Conservation (phyloP, 2,329 filamentous ascomycete genomes). For the Trichoderma lentiforme region DNA sequence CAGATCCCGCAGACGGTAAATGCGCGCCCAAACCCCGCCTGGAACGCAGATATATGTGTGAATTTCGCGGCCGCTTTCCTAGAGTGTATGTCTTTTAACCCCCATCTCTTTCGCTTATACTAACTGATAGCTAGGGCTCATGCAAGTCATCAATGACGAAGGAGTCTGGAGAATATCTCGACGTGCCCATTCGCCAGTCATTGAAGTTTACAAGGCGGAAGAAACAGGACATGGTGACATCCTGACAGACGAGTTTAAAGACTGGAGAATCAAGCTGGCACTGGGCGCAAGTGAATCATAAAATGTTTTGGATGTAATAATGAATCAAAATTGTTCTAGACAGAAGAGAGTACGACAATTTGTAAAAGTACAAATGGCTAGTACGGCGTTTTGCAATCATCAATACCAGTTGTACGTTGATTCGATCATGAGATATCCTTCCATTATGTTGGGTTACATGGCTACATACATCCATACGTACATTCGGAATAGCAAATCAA, state of each 20-base stretch:
- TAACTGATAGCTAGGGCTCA: conserved; percentile 51
- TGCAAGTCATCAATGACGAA: conserved; percentile 60
- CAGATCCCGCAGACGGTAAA: conserved; percentile 74
- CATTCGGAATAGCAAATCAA: neutral
- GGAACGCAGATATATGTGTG: conserved; percentile 93
- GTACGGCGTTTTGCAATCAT: neutral
- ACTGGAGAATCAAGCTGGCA: conserved; percentile 63
- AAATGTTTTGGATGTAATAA: neutral
- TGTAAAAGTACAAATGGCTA: neutral
- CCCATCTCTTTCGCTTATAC: neutral
- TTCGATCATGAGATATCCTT: neutral
- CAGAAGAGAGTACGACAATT: neutral
- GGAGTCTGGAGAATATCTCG: conserved; percentile 81
- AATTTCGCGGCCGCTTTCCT: conserved; percentile 81
- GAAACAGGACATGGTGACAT: conserved; percentile 74
- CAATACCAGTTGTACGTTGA: neutral
- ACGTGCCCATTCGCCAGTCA: conserved; percentile 55
- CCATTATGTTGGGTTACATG: neutral
- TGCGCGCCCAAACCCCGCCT: conserved; percentile 61
- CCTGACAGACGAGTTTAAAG: conserved; percentile 71
- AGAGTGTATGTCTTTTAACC: conserved; percentile 56
- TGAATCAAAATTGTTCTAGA: neutral
- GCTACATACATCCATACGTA: neutral
- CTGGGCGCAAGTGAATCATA: conserved; percentile 23
- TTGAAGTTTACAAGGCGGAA: conserved; percentile 72